phyloP scores from a whole-genome alignment of 2,329 filamentous ascomycete genomes.

The Colletotrichum liriopes region DNA sequence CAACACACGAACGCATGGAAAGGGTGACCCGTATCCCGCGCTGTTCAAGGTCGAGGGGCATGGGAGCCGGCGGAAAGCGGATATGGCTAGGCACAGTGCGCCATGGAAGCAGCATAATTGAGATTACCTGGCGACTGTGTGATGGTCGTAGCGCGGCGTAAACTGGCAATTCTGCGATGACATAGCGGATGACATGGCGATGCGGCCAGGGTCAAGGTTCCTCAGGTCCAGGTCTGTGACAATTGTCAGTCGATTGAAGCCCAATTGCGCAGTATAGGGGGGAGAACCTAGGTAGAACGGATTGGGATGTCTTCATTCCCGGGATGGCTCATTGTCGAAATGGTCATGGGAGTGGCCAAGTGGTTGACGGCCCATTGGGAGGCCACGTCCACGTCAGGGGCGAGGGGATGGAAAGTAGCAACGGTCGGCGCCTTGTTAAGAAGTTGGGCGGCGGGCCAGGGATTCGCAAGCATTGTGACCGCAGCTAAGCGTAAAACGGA shows the following conservation, averaged over 20 bases:
- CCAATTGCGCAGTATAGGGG: slow-evolving; percentile 11
- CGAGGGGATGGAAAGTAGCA: background rate
- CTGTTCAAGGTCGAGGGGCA: background rate
- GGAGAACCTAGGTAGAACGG: background rate
- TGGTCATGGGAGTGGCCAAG: slow-evolving; percentile 17
- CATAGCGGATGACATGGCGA: background rate
- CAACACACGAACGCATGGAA: background rate
- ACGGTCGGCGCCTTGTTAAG: background rate
- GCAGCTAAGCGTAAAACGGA: background rate
- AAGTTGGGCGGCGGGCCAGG: too few species aligned
- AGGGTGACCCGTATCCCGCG: background rate
- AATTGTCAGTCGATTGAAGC: slow-evolving; percentile 23
- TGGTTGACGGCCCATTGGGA: slow-evolving; percentile 34
- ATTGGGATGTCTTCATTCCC: background rate
- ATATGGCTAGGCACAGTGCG: background rate
- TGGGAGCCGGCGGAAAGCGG: background rate
- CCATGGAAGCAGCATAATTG: background rate
- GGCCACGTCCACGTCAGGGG: slow-evolving; percentile 27
- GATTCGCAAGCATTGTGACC: background rate
- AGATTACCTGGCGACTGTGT: too few species aligned
- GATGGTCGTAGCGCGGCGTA: background rate
- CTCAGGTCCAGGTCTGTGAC: background rate
- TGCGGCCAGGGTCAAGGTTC: slow-evolving; percentile 18
- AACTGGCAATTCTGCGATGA: background rate
- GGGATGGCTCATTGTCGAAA: background rate